Base-by-base conservation (phyloP, 2,329 filamentous ascomycete species). In the Fusarium subglutinans region DNA sequence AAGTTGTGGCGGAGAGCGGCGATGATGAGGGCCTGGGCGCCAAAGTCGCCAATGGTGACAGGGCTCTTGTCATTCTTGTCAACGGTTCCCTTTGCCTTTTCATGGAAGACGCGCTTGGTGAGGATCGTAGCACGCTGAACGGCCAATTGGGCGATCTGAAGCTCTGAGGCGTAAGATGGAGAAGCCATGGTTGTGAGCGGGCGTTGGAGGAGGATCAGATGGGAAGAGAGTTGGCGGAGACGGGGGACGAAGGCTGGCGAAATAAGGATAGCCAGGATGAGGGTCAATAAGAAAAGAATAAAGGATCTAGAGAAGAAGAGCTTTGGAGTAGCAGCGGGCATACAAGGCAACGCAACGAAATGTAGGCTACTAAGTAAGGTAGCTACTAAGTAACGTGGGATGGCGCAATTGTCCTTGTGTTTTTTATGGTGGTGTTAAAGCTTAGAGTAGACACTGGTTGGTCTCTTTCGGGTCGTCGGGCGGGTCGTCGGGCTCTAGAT, bases 11-110 rank as follows among this genome's bases (percentile, higher is more conserved):
- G 92, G 76, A 99, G 92, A 35, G 96, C 96, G 65, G 92, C 89
- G 80, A 98, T 98, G 84, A 99, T 98, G 75, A 99, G 90, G 38
- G 96, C 95, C 86, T 99, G 96, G 43, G 96, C 97, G 80, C 96
- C 96, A 83, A 98, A 98, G 86, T 99, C 96, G 82, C 96, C 96
- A 78, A 98, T 96, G 24, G 96, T 99, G 79, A 99, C 96, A 75
- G 96, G 96, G 15, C 95, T 98, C 81, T 94, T 94, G 87, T 99
- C 96, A 83, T 94, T 92, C 86, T 99, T 99, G 79, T 83, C 82
- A 58, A 98, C 88, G 51, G 96, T 98, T 77, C 96, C 96, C 86
- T 98, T 98, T 78, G 94, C 93, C 84, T 96, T 96, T 78, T 96
- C 93, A 84, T 95, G 83, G 80, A 89, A 88, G 78, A 89, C 87